These are phyloP conservation scores for Aspergillus sp. DNA, from an alignment of 2,329 filamentous ascomycete species.

Conservation along the genomic window DNA sequence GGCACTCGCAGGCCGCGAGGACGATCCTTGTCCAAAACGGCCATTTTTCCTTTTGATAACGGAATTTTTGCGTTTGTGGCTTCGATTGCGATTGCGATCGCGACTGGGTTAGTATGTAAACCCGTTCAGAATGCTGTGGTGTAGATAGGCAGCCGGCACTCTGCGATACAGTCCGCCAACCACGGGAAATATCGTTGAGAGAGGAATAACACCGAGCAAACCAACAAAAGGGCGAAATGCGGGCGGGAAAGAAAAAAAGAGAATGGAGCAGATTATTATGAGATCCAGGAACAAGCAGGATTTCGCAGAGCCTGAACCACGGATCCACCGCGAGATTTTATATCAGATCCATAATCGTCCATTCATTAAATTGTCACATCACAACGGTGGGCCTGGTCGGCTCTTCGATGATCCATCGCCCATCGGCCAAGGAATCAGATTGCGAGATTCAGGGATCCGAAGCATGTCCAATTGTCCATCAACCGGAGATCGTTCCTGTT, in stretches of 20 bases:
- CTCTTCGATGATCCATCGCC: background rate
- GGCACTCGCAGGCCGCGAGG: constrained; percentile 34
- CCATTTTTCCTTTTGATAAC: constrained; percentile 22
- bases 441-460: background rate
- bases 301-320: constrained; percentile 14
- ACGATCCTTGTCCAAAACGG: constrained; percentile 35
- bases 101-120: background rate
- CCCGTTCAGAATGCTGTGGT: background rate
- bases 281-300: constrained; percentile 12
- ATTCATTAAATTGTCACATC: background rate
- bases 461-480: background rate
- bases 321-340: constrained; percentile 13
- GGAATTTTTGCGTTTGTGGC: background rate
- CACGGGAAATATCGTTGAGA: background rate
- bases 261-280: background rate
- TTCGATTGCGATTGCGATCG: background rate
- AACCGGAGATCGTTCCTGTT: constrained; percentile 1
- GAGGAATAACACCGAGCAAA: background rate
- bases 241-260: background rate
- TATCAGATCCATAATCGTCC: background rate
- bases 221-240: constrained; percentile 1
- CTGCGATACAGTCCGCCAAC: background rate
- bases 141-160: background rate
- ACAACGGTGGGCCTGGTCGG: background rate
- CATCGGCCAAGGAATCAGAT: background rate